Evolutionary conservation across 495 filamentous ascomycete genomes (phyloP), one percentile per base, ranked within the genome.

Genomic region (Bacidia rubella): DNA sequence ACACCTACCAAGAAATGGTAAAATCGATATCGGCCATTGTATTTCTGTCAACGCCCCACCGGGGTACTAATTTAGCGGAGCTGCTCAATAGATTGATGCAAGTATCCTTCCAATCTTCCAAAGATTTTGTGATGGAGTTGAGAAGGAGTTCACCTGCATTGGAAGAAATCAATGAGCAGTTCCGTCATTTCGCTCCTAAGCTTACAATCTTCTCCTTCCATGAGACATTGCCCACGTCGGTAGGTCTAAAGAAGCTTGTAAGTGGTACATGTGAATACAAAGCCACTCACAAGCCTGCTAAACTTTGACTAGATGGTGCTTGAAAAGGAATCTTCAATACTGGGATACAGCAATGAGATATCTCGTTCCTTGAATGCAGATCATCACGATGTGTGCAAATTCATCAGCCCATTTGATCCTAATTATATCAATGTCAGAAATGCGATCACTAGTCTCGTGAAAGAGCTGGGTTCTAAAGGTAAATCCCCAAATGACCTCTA

Each of bases 321-420:
- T 21, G 68, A 72, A 15, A 68, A 64, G 24, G 65, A 73, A 5
- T 74, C 72, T 0, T 68, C 74, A 1, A 56, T 67, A 3, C 60
- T 75, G 12, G 72, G 71, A 15, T 74, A 72, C 53, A 60, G 61
- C 3, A 63, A 62, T 2, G 73, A 76, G 55, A 60, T 63, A 2
- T 63, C 63, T 0, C 60, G 55, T n/a, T 53, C 66, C 1, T 49
- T 78, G 1, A 55, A 73, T 52, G 74, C 74, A 0, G 65, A 75
- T 50, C 74, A 78, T 50, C 68, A 69, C 39, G 61, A 60, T 2
- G 63, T 77, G 26, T 76, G 72, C 63, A 77, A 77, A 53, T 77
- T 63, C 45, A 45, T 56, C 4, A 64, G 59, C 39, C 65, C 54
- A 3, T 32, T 45, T 0, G 74, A 78, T 52, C 57, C 70, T 0